phyloP scores from a whole-genome alignment of 495 filamentous ascomycete genomes.

The Penicillium coprophilum region DNA sequence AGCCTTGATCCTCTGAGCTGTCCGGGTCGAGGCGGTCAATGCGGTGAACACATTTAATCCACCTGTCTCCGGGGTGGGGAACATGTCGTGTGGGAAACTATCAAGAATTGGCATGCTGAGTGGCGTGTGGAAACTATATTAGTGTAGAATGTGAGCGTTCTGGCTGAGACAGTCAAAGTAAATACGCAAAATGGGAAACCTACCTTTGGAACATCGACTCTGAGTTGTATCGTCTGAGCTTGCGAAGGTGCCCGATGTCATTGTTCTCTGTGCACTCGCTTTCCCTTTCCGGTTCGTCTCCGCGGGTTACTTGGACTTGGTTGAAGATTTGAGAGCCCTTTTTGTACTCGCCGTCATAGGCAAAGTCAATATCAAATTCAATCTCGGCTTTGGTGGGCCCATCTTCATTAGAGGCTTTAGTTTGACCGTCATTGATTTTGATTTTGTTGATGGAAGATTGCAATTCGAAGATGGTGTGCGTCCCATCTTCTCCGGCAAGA shows the following conservation, averaged over 20 bases:
- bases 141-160: background rate
- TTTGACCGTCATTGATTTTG: constrained; percentile 16
- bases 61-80: constrained; percentile 35
- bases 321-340: constrained; percentile 61
- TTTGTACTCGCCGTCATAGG: constrained; percentile 41
- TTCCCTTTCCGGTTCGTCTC: constrained; percentile 41
- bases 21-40: constrained; percentile 71
- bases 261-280: constrained; percentile 24
- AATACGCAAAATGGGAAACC: constrained; percentile 26
- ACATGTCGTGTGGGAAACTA: constrained; percentile 75
- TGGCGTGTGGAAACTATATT: constrained; percentile 52
- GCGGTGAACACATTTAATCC: constrained; percentile 60
- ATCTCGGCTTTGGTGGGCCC: constrained; percentile 26
- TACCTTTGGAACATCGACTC: constrained; percentile 61
- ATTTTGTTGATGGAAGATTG: constrained; percentile 51
- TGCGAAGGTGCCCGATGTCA: constrained; percentile 36
- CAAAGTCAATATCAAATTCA: constrained; percentile 60
- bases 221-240: constrained; percentile 37
- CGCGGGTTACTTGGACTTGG: constrained; percentile 50
- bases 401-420: constrained; percentile 20
- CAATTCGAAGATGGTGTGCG: constrained; percentile 76
- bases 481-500: constrained; percentile 70
- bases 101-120: constrained; percentile 76
- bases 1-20: constrained; percentile 64
- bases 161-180: constrained; percentile 9